Percentiles rank a stretch among this genome's conserved stretches.
phyloP scores from a whole-genome alignment of 345 rosid species.

The Moricandia moricandioides region DNA sequence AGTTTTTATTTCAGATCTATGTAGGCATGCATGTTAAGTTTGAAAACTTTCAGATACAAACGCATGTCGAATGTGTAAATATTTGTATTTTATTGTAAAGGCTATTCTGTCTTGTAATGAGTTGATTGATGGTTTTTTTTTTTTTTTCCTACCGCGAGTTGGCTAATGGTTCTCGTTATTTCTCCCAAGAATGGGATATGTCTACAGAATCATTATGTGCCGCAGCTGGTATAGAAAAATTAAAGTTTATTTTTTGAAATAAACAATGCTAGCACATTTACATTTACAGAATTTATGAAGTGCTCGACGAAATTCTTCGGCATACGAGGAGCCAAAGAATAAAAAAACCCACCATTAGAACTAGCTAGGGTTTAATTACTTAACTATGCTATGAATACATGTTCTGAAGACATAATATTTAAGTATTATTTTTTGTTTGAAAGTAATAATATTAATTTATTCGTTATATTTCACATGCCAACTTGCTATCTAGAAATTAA shows the following conservation, averaged over 20 bases:
- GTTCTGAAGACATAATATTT: not conserved
- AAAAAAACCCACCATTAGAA: not conserved
- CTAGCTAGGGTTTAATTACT: not conserved
- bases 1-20: not conserved
- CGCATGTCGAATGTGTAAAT: not conserved
- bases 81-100: not conserved
- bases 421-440: not conserved
- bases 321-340: not conserved
- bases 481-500: slow-evolving; percentile 27
- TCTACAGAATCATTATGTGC: not conserved
- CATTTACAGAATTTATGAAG: not conserved
- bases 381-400: not conserved
- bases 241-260: not conserved
- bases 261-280: not conserved
- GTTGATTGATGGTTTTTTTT: not conserved
- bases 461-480: slow-evolving; percentile 24
- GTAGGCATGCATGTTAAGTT: not conserved
- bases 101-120: not conserved
- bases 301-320: not conserved
- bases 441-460: not conserved
- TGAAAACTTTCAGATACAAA: not conserved
- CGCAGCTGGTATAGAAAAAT: not conserved
- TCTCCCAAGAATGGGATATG: not conserved
- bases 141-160: not conserved
- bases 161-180: not conserved